These are phyloP conservation scores for Daldinia vernicosa DNA, from an alignment of 495 filamentous ascomycete genomes.

Conservation along the genomic window DNA sequence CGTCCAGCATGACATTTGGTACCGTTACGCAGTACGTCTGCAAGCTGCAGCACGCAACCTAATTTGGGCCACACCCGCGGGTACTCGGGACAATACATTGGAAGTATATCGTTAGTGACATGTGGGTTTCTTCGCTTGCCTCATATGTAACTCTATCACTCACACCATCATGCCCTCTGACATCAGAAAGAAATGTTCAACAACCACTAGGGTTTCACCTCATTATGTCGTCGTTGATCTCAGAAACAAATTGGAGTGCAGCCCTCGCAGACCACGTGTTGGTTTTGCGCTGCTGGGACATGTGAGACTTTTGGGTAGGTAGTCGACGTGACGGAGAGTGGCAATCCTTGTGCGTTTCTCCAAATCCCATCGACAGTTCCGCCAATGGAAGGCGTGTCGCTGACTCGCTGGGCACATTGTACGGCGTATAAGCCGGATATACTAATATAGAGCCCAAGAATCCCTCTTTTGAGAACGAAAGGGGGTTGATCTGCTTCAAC, in stretches of 20 bases:
- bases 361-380: constrained; percentile 17
- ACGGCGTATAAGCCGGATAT: constrained; percentile 27
- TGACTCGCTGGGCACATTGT: constrained; percentile 15
- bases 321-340: constrained; percentile 24
- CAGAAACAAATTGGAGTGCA: constrained; percentile 17
- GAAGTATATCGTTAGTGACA: constrained; percentile 27
- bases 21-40: constrained; percentile 35
- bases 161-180: constrained; percentile 39
- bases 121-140: constrained; percentile 37
- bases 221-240: constrained; percentile 23
- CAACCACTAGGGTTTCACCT: constrained; percentile 21
- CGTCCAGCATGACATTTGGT: constrained; percentile 42
- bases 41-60: constrained; percentile 34
- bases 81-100: constrained; percentile 41
- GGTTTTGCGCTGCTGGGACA: constrained; percentile 29
- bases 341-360: constrained; percentile 26
- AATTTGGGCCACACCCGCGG: constrained; percentile 35
- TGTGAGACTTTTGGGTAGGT: constrained; percentile 31
- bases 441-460: constrained; percentile 13
- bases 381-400: constrained; percentile 21
- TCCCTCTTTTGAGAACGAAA: constrained; percentile 19
- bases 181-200: constrained; percentile 33
- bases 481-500: constrained; percentile 30
- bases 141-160: constrained; percentile 41
- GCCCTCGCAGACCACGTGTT: constrained; percentile 37